Evolutionary conservation across 805 yeast species (phyloP).

Genomic region (Ogataea minuta): DNA sequence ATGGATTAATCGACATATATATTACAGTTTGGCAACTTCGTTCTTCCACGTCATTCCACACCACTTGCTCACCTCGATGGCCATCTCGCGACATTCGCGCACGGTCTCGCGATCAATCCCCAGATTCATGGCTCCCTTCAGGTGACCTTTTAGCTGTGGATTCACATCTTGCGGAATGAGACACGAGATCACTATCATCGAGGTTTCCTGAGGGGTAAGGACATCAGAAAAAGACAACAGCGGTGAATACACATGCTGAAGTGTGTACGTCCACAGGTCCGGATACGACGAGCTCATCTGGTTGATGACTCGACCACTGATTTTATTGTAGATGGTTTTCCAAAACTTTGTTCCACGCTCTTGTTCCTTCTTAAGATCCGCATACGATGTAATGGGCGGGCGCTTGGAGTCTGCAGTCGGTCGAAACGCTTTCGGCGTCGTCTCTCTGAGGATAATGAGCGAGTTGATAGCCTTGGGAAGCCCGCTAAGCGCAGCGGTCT

Average conservation of each 20-base stretch:
- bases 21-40: slow-evolving; percentile 51
- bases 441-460: slow-evolving; percentile 57
- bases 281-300: slow-evolving; percentile 79
- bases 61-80: slow-evolving; percentile 68
- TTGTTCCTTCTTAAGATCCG: slow-evolving; percentile 19
- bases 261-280: slow-evolving; percentile 73
- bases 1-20: background rate
- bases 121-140: slow-evolving; percentile 78
- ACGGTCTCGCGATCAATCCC: slow-evolving; percentile 71
- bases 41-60: slow-evolving; percentile 65
- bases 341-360: slow-evolving; percentile 64
- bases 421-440: slow-evolving; percentile 54
- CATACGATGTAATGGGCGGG: slow-evolving; percentile 14
- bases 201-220: slow-evolving; percentile 65
- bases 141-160: slow-evolving; percentile 89
- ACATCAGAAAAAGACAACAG: slow-evolving; percentile 66
- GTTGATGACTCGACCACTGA: slow-evolving; percentile 60
- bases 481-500: slow-evolving; percentile 77
- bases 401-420: slow-evolving; percentile 24
- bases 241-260: slow-evolving; percentile 75
- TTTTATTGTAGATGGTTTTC: slow-evolving; percentile 73
- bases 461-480: slow-evolving; percentile 84
- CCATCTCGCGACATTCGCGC: slow-evolving; percentile 55
- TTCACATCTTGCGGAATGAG: slow-evolving; percentile 91
- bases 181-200: slow-evolving; percentile 72